Base-by-base conservation (phyloP, 768 basidiomycete genomes). In the Fibroporia radiculosa region DNA sequence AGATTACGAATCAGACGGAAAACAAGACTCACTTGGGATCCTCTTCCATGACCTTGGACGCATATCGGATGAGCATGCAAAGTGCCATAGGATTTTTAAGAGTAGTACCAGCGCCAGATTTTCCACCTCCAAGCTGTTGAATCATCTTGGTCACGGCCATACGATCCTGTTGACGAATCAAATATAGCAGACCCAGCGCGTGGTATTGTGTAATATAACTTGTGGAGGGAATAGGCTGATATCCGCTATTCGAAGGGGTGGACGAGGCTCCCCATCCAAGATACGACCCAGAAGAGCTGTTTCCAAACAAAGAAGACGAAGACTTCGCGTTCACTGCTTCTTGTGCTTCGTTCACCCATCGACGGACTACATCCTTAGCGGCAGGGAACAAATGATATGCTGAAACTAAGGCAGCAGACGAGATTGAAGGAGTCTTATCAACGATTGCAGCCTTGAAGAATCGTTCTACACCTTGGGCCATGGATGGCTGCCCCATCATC, bases 131-230 rank as follows among this genome's bases (percentile, higher is more conserved):
- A 14, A 97, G 76, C 62, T 98, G 95, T 64, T 98, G 95, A 40
- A 99, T 93, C 92, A 97, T 95, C 69, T 98, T 99, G 23, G 92
- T 97, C 26, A 98, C 81, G 3, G 96, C 96, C 96, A 98, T 99
- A 50, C 96, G 74, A 66, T 99, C 96, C 61, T 96, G 93, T 61
- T 95, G 91, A 34, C 96, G 81, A 58, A 99, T 97, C 49, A 91
- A 70, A 64, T 95, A 97, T 33, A 99, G 70, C 45, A 98, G 68
- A 16, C 95, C 95, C 27, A 99, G 72, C 2, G 92, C 93, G 59
- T 98, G 96, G 65, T 98, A 99, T 67, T 99, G 96, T 23, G 92
- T 82, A 65, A 96, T 88, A 64, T 85, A 85, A 63, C 92, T 96
- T 16, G 90, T 83, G 25, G 88, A 91, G 14, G 84, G 81, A 45